phyloP scores from a whole-genome alignment of 768 basidiomycete species.

The Lentinula boryana region DNA sequence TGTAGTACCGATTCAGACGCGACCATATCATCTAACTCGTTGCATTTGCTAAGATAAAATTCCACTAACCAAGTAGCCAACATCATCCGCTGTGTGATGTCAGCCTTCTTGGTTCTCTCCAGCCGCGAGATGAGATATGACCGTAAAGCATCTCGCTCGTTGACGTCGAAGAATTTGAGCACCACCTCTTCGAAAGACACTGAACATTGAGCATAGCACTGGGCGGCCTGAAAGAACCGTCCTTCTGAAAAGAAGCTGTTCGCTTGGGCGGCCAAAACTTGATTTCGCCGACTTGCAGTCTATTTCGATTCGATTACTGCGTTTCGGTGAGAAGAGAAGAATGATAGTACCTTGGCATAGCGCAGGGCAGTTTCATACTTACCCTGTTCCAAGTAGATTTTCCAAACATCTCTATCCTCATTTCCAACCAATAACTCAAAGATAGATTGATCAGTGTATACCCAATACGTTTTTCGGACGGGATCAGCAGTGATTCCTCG shows the following conservation, averaged over 20 bases:
- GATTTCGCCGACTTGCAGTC: conserved; percentile 86
- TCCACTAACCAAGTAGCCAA: conserved; percentile 98
- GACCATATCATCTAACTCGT: conserved; percentile 90
- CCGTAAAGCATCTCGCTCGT: conserved; percentile 85
- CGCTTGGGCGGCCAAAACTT: conserved; percentile 79
- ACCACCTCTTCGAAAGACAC: conserved; percentile 88
- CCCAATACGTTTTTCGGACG: conserved; percentile 88
- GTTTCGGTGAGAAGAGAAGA: background rate
- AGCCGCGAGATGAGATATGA: conserved; percentile 86
- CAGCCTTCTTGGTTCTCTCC: conserved; percentile 78
- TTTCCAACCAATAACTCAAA: conserved; percentile 83
- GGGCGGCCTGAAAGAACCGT: conserved; percentile 87
- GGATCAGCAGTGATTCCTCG: conserved; percentile 79
- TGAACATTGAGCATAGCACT: conserved; percentile 86
- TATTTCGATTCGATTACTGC: conserved; percentile 21
- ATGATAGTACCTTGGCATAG: conserved; percentile 66
- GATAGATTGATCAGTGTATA: conserved; percentile 83
- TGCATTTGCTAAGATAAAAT: conserved; percentile 94
- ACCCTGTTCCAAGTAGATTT: conserved; percentile 74
- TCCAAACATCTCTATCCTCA: conserved; percentile 95
- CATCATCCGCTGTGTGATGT: conserved; percentile 93
- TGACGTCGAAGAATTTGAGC: conserved; percentile 83
- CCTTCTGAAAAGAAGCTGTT: conserved; percentile 72
- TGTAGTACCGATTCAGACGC: conserved; percentile 79
- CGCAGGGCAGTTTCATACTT: conserved; percentile 74